These are phyloP conservation scores for Kodamaea neixiangensis DNA, from an alignment of 805 yeast genomes.

Conservation along the genomic window DNA sequence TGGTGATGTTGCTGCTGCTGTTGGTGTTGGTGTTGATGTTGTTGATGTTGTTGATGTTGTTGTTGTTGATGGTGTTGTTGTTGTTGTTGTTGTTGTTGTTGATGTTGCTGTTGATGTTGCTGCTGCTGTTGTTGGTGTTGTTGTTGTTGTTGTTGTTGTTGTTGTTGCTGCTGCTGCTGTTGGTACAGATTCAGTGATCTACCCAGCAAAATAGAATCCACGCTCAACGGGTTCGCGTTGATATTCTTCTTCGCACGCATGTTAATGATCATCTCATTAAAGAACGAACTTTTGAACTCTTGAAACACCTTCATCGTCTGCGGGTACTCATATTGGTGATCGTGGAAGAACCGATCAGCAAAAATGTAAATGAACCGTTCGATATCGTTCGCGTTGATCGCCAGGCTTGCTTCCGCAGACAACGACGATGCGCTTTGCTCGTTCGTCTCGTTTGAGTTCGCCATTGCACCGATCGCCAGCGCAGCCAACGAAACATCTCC, in stretches of 20 bases:
- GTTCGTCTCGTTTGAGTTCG: background rate
- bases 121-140: slow-evolving; percentile 6
- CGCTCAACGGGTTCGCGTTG: slow-evolving; percentile 3
- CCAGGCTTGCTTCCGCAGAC: slow-evolving; percentile 9
- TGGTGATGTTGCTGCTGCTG: background rate
- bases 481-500: background rate
- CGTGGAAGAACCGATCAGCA: slow-evolving; percentile 44
- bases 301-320: slow-evolving; percentile 45
- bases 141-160: slow-evolving; percentile 11
- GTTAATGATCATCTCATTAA: slow-evolving; percentile 42
- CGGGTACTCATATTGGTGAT: slow-evolving; percentile 43
- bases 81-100: slow-evolving; percentile 5
- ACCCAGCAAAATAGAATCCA: slow-evolving; percentile 8
- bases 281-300: slow-evolving; percentile 43
- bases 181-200: slow-evolving; percentile 1
- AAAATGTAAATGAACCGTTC: slow-evolving; percentile 42
- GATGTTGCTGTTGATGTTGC: slow-evolving; percentile 4
- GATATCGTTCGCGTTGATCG: slow-evolving; percentile 27
- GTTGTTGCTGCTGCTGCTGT: slow-evolving; percentile 23
- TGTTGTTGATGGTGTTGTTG: slow-evolving; percentile 5
- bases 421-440: background rate
- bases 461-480: background rate
- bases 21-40: background rate
- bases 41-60: slow-evolving; percentile 8
- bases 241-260: slow-evolving; percentile 13